Evolutionary conservation across 2,329 filamentous ascomycete species (phyloP), one percentile per base, ranked within the genome.

Genomic region (Aspergillus persii): DNA sequence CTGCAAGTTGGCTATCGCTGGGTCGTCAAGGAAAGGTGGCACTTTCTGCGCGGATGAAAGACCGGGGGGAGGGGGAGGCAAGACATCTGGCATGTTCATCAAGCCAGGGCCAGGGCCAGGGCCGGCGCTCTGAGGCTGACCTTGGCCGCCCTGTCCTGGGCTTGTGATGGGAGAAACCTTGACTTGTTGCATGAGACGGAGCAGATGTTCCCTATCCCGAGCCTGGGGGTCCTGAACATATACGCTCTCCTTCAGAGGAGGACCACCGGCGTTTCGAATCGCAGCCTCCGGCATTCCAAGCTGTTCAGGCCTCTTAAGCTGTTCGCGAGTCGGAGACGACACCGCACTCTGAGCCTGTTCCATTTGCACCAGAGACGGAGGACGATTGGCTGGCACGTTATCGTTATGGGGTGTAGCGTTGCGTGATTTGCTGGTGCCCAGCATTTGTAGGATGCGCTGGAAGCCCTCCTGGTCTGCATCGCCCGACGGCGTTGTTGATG

Each of bases 391-490:
- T 56, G 71, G 74, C 44, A 62, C 59, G 33, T 69, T 62, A 58
- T 77, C 75, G 33, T 74, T 72, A 61, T 80, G 78, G 41, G 80
- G 80, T 26, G 78, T 80, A 30, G 74, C 71, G 63, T 77, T 79
- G 57, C 74, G 71, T 39, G 79, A 76, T 61, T 76, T 79, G 57
- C 77, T 76, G 44, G 80, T 79, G 53, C 92, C 89, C 46, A 96
- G 84, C 83, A 96, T 96, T 66, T 90, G 85, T 39, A 96, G 80
- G 50, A 97, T 84, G 49, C 88, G 85, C 64, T 92, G 86, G 75
- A 97, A 96, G 1, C 92, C 93, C 73, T 92, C 89, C 74, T 92
- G 91, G 69, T 96, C 93, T 54, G 87, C 85, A 62, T 87, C 86
- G 5, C 73, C 69, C 30, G 74, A 74, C 5, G 47, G 81, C 76